phyloP scores from a whole-genome alignment of 768 basidiomycete species.

The Suillus lakei region DNA sequence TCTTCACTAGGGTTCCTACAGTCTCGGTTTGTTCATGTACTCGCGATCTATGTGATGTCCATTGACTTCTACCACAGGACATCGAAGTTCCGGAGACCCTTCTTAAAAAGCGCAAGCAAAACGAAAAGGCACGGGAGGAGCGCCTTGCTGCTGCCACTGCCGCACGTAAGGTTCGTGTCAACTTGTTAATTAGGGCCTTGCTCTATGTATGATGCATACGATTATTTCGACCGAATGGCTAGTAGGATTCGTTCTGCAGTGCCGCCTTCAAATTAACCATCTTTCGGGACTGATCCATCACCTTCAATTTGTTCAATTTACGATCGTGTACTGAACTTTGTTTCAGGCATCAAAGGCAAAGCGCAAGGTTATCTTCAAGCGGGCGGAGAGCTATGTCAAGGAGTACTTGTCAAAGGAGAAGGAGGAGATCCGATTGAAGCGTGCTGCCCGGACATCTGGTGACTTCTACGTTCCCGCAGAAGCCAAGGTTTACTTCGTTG shows the following conservation, averaged over 20 bases:
- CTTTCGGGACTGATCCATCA: constrained; percentile 69
- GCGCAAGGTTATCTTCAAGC: constrained; percentile 98
- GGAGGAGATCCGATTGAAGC: constrained; percentile 95
- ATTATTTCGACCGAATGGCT: constrained; percentile 76
- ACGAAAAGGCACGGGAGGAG: constrained; percentile 94
- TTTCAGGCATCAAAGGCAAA: constrained; percentile 83
- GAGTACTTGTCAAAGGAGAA: constrained; percentile 92
- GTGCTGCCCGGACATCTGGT: constrained; percentile 87
- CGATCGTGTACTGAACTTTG: constrained; percentile 13
- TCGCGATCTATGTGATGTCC: constrained; percentile 6
- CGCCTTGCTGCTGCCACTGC: constrained; percentile 81
- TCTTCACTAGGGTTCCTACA: constrained; percentile 45
- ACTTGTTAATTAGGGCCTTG: constrained; percentile 14
- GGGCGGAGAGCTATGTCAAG: constrained; percentile 97
- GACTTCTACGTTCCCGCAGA: constrained; percentile 98
- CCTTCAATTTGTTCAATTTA: not conserved
- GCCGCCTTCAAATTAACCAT: constrained; percentile 86
- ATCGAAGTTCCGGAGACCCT: constrained; percentile 99
- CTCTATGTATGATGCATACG: constrained; percentile 80
- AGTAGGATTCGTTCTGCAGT: constrained; percentile 60
- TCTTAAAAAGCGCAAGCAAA: constrained; percentile 99
- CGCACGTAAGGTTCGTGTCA: constrained; percentile 81
- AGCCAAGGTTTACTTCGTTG: constrained; percentile 96
- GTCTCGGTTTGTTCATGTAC: constrained; percentile 44
- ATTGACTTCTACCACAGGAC: constrained; percentile 51